phyloP scores from a whole-genome alignment of 2,329 filamentous ascomycete genomes.

The Talaromyces piceae region DNA sequence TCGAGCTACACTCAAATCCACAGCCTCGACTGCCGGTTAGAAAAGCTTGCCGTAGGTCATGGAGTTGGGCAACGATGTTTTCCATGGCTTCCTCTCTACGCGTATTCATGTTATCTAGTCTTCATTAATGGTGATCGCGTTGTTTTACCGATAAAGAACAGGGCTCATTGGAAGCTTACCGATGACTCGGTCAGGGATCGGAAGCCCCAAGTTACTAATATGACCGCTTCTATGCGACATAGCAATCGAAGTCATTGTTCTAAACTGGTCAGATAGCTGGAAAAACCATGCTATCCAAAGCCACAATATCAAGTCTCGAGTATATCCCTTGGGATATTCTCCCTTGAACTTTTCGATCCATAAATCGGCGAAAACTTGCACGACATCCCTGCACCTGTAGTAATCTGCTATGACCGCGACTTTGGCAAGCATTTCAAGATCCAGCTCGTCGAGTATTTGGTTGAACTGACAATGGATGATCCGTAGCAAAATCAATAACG shows the following conservation, averaged over 20 bases:
- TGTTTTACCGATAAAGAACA: background rate
- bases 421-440: slow-evolving; percentile 9
- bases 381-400: slow-evolving; percentile 15
- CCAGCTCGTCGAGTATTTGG: slow-evolving; percentile 9
- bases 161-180: background rate
- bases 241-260: background rate
- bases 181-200: slow-evolving; percentile 3
- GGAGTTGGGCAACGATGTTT: background rate
- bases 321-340: background rate
- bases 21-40: background rate
- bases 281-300: slow-evolving; percentile 24
- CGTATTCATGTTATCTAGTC: background rate
- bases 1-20: slow-evolving; percentile 7
- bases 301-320: slow-evolving; percentile 4
- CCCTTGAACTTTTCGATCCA: slow-evolving; percentile 11
- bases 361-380: slow-evolving; percentile 10
- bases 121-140: background rate
- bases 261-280: background rate
- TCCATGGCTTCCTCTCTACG: background rate
- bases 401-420: slow-evolving; percentile 17
- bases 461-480: slow-evolving; percentile 16
- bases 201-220: slow-evolving; percentile 6
- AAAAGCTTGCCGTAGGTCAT: background rate
- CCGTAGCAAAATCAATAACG: slow-evolving; percentile 17
- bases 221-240: background rate